Conservation (phyloP, 1,284 basidiomycete genomes). For the Melampsora allii-populina region DNA sequence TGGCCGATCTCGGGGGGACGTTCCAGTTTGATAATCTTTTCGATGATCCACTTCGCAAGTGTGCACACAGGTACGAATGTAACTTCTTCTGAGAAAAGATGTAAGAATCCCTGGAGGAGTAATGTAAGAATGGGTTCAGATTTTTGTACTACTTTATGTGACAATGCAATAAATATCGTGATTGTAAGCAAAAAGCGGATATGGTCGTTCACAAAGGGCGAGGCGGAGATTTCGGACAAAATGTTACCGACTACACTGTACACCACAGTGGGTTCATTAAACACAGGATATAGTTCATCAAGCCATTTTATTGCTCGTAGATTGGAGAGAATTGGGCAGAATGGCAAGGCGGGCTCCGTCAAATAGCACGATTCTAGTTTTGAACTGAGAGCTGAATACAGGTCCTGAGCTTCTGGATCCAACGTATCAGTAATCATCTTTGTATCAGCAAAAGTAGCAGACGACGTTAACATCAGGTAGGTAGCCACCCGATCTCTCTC, state of each 20-base stretch:
- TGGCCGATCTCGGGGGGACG: conserved; percentile 1
- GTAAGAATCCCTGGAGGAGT: conserved; percentile 21
- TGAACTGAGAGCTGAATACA: conserved; percentile 23
- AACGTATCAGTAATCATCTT: conserved; percentile 9
- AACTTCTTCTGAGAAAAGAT: conserved; percentile 22
- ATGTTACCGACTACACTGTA: conserved; percentile 74
- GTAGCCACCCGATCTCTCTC: conserved; percentile 25
- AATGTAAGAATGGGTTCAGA: conserved; percentile 56
- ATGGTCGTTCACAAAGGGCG: conserved; percentile 82
- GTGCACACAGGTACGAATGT: conserved; percentile 28
- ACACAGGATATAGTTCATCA: conserved; percentile 17
- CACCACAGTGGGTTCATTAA: conserved; percentile 53
- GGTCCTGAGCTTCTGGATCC: conserved; percentile 21
- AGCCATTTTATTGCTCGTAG: conserved; percentile 34
- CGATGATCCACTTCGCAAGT: conserved; percentile 24
- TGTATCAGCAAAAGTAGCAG: conserved; percentile 8
- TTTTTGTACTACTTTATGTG: conserved; percentile 57
- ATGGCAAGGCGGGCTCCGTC: conserved; percentile 36
- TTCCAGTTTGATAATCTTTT: conserved; percentile 15
- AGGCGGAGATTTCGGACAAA: conserved; percentile 64
- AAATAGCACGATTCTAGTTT: conserved; percentile 7
- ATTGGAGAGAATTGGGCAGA: conserved; percentile 21
- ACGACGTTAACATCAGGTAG: conserved; percentile 13
- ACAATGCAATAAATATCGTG: conserved; percentile 64
- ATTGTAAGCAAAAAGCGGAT: conserved; percentile 70